Evolutionary conservation across 1,284 basidiomycete species (phyloP).

Genomic region (Wallemia hederae): DNA sequence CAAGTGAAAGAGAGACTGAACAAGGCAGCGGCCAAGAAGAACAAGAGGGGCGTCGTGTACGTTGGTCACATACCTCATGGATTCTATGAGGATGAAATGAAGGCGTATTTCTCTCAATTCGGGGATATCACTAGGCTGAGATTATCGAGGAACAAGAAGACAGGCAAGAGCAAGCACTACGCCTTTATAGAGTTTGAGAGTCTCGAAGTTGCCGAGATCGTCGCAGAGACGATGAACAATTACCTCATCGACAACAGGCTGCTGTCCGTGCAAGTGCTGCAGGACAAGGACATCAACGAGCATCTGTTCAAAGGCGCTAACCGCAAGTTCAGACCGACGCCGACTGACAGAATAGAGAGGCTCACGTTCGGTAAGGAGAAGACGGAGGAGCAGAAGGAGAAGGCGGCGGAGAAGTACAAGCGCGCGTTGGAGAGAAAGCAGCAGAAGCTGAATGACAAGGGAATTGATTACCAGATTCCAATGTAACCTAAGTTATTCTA

Average conservation of each 20-base stretch:
- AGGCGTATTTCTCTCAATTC: slow-evolving; percentile 79
- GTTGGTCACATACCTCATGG: slow-evolving; percentile 80
- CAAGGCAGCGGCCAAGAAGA: slow-evolving; percentile 20
- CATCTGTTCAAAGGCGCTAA: slow-evolving; percentile 37
- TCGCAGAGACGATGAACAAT: slow-evolving; percentile 97
- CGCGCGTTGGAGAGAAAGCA: slow-evolving; percentile 17
- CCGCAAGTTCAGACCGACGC: slow-evolving; percentile 55
- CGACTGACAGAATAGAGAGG: slow-evolving; percentile 38
- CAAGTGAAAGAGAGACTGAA: background rate
- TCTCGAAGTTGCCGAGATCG: slow-evolving; percentile 65
- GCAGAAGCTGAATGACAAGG: slow-evolving; percentile 10
- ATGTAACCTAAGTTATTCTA: background rate
- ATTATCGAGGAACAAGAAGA: slow-evolving; percentile 83
- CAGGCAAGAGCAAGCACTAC: slow-evolving; percentile 85
- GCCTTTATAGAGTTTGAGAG: slow-evolving; percentile 87
- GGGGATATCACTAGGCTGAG: slow-evolving; percentile 67
- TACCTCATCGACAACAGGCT: slow-evolving; percentile 26
- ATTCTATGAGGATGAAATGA: slow-evolving; percentile 86
- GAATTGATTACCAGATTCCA: background rate
- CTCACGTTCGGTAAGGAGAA: slow-evolving; percentile 13
- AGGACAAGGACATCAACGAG: slow-evolving; percentile 29
- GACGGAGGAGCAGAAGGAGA: slow-evolving; percentile 15
- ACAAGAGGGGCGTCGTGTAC: slow-evolving; percentile 59
- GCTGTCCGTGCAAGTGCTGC: slow-evolving; percentile 69
- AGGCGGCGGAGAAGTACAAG: slow-evolving; percentile 3